These are phyloP conservation scores for Rhexocercosporidium sp. DNA, from an alignment of 2,329 filamentous ascomycete genomes.

Conservation along the genomic window DNA sequence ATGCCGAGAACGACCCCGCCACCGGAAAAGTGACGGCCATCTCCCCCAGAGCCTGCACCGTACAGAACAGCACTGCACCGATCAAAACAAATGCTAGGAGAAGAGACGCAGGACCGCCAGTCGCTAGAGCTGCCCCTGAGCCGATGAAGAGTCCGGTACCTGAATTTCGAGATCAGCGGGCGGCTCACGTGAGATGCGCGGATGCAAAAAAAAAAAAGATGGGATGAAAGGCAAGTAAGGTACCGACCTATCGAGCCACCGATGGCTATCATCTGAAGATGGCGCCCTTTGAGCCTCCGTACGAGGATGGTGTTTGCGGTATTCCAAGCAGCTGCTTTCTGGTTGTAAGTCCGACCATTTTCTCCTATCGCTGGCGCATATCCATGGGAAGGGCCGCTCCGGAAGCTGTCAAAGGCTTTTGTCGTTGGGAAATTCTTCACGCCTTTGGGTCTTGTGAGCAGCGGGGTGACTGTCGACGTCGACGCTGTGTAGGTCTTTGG, in stretches of 20 bases:
- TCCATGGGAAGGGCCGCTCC: constrained; percentile 28
- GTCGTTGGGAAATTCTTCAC: constrained; percentile 26
- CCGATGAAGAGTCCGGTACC: constrained; percentile 88
- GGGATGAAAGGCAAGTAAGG: background rate
- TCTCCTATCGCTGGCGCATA: constrained; percentile 31
- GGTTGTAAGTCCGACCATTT: constrained; percentile 56
- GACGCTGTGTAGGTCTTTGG: constrained; percentile 32
- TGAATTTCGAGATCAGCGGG: constrained; percentile 45
- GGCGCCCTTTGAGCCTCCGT: constrained; percentile 78
- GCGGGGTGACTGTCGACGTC: constrained; percentile 35
- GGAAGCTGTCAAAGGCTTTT: constrained; percentile 38
- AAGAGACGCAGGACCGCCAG: constrained; percentile 78
- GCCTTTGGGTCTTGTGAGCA: constrained; percentile 32
- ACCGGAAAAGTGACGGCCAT: constrained; percentile 90
- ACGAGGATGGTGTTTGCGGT: constrained; percentile 78
- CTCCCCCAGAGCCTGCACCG: constrained; percentile 89
- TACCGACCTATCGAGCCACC: constrained; percentile 80
- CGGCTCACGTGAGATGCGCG: constrained; percentile 16
- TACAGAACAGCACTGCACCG: constrained; percentile 87
- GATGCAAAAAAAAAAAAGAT: background rate
- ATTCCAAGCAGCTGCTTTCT: constrained; percentile 64
- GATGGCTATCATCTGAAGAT: constrained; percentile 97
- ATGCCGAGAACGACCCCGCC: constrained; percentile 93
- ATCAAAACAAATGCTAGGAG: constrained; percentile 80
- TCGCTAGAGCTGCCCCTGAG: constrained; percentile 72